Evolutionary conservation across 2,329 filamentous ascomycete genomes (phyloP).

Genomic region (Microascus cirrosus): DNA sequence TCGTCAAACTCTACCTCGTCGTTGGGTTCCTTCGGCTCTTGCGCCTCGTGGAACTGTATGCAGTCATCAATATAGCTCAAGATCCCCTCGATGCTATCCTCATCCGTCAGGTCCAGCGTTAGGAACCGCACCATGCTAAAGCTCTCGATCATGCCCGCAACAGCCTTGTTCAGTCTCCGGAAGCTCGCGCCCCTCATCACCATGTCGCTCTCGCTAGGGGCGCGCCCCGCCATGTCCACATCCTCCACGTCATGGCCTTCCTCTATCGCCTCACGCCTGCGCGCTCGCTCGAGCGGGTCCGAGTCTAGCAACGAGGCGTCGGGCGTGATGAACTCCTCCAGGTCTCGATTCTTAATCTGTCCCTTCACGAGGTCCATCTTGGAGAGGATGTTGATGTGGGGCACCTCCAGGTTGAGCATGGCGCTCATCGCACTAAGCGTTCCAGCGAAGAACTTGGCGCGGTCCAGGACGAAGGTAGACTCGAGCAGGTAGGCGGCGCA

Average conservation of each 20-base stretch:
- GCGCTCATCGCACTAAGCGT: conserved; percentile 95
- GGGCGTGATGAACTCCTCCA: conserved; percentile 84
- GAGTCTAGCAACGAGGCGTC: conserved; percentile 76
- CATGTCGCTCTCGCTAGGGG: conserved; percentile 55
- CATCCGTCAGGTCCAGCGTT: conserved; percentile 78
- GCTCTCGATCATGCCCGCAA: conserved; percentile 85
- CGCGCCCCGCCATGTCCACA: conserved; percentile 35
- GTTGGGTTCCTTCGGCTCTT: conserved; percentile 76
- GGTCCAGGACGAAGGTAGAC: conserved; percentile 88
- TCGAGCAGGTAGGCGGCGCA: conserved; percentile 93
- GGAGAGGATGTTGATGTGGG: conserved; percentile 89
- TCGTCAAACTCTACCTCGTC: conserved; percentile 39
- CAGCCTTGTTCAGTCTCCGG: conserved; percentile 71
- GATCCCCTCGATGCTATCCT: conserved; percentile 78
- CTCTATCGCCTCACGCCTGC: conserved; percentile 23
- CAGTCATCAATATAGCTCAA: conserved; percentile 91
- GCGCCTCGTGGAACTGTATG: conserved; percentile 86
- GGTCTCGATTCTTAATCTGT: conserved; percentile 73
- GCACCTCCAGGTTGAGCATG: conserved; percentile 97
- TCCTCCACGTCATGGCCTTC: conserved; percentile 35
- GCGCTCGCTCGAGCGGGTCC: conserved; percentile 45
- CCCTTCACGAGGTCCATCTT: conserved; percentile 98
- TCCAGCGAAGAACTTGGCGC: conserved; percentile 94
- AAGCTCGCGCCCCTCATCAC: conserved; percentile 77
- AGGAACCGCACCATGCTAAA: conserved; percentile 98